Base-by-base conservation (phyloP, 495 filamentous ascomycete genomes). In the Aspergillus bertholletiae region DNA sequence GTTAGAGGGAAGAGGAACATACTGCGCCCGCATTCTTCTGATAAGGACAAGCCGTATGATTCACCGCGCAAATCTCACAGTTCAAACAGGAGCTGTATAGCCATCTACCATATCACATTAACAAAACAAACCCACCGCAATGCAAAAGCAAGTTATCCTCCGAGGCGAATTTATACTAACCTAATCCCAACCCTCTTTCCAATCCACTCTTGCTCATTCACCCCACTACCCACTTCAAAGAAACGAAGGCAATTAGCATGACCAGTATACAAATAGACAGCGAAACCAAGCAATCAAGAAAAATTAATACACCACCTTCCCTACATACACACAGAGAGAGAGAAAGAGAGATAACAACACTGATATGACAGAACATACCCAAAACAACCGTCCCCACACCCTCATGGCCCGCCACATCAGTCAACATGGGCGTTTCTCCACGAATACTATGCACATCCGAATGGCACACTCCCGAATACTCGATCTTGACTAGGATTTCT, bases 21-120 rank as follows among this genome's bases (percentile, higher is more conserved):
- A 74, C 73, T 22, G 71, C 72, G 27, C 74, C 74, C 9, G 73
- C 69, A 50, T 77, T 76, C 41, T 66, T 74, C 57, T 77, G 74
- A 49, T 66, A 58, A 0, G 74, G 73, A 54, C 74, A 77, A 17
- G 65, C 68, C 8, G 73, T 77, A 57, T 74, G 67, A 43, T 76
- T 75, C n/a, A 74, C 58, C 1, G 64, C 69, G 51, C 74, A 77
- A n/a, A 77, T 75, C 28, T 77, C 73, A 43, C 74, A 77, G 17
- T 66, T 58, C 24, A 74, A 46, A 27, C 74, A 77, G 35, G 74
- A 73, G 52, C 70, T 74, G 37, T 72, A 74, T 2, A 78, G 67
- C 74, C 74, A 77, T 47, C 73, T 76, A n/a, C n/a, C n/a, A n/a
- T n/a, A n/a, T n/a, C n/a, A n/a, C n/a, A n/a, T n/a, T n/a, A n/a